Evolutionary conservation across 805 yeast species (phyloP).

Genomic region (Kazachstania martiniae): DNA sequence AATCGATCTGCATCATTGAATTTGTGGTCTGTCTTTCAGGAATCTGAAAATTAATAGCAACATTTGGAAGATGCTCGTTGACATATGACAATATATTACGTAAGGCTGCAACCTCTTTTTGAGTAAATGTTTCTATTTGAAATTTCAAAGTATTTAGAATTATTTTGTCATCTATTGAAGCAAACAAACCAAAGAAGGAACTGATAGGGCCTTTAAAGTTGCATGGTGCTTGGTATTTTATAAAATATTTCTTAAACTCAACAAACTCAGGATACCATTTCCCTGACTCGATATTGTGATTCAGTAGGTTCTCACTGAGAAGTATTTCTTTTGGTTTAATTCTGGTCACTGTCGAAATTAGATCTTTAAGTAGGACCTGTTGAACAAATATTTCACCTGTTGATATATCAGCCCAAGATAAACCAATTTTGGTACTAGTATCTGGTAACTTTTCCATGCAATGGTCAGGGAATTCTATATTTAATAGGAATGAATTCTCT

Average conservation of each 20-base stretch:
- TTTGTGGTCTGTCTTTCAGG: conserved; percentile 51
- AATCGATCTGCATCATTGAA: conserved; percentile 63
- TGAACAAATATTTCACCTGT: conserved; percentile 72
- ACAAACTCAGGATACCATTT: conserved; percentile 46
- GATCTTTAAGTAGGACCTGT: conserved; percentile 44
- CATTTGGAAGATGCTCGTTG: conserved; percentile 60
- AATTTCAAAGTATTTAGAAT: conserved; percentile 19
- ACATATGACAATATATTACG: conserved; percentile 57
- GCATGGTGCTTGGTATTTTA: conserved; percentile 41
- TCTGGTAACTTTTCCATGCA: conserved; percentile 30
- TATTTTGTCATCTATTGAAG: conserved; percentile 11
- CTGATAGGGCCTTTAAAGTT: conserved; percentile 31
- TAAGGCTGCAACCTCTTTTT: conserved; percentile 49
- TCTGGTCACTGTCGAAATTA: conserved; percentile 64
- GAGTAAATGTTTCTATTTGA: conserved; percentile 24
- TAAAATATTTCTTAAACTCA: conserved; percentile 47
- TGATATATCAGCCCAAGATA: conserved; percentile 84
- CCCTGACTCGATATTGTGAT: conserved; percentile 33
- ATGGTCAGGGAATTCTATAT: conserved; percentile 50
- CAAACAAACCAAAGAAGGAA: conserved; percentile 32
- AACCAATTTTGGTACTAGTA: conserved; percentile 41
- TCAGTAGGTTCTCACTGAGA: conserved; percentile 37
- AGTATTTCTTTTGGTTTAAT: conserved; percentile 75
- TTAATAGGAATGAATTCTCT: conserved; percentile 58
- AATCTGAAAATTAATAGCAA: conserved; percentile 48